phyloP scores from a whole-genome alignment of 1,139 yeast genomes.

The Candida gigantensis region DNA sequence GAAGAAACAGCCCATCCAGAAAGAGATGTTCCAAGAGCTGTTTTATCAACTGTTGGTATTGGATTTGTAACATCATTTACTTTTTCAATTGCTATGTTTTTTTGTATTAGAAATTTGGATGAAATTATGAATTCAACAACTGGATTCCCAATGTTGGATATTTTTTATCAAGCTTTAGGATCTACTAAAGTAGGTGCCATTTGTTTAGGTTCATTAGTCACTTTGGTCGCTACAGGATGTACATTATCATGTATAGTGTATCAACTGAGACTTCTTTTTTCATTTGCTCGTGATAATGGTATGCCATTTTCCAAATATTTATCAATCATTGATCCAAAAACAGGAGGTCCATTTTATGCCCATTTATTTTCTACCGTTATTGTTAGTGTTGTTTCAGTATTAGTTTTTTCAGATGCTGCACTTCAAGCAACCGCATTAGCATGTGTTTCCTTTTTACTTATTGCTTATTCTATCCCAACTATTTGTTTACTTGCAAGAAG shows the following conservation, averaged over 20 bases:
- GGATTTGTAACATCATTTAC: conserved; percentile 43
- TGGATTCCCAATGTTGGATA: conserved; percentile 46
- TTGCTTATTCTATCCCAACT: conserved; percentile 46
- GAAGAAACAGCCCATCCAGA: conserved; percentile 41
- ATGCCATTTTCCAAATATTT: conserved; percentile 45
- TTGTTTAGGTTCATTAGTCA: conserved; percentile 34
- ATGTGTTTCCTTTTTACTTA: conserved; percentile 45
- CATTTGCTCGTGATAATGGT: conserved; percentile 71
- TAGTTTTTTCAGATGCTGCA: conserved; percentile 42
- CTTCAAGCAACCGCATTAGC: conserved; percentile 50
- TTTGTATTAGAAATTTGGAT: conserved; percentile 36
- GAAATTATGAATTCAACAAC: conserved; percentile 28
- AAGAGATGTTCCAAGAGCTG: conserved; percentile 43
- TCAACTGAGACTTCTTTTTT: conserved; percentile 73
- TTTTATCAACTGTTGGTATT: conserved; percentile 44
- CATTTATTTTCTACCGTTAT: conserved; percentile 45
- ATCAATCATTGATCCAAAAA: conserved; percentile 41
- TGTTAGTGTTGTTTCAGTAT: conserved; percentile 42
- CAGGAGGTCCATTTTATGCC: conserved; percentile 48
- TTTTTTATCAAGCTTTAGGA: conserved; percentile 39
- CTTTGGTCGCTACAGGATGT: conserved; percentile 43
- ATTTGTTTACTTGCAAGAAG: conserved; percentile 55
- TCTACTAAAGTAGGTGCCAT: conserved; percentile 38
- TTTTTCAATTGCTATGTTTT: conserved; percentile 45
- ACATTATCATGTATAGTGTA: conserved; percentile 46